phyloP scores from a whole-genome alignment of 495 filamentous ascomycete species.

The Bathelium albidoporum region DNA sequence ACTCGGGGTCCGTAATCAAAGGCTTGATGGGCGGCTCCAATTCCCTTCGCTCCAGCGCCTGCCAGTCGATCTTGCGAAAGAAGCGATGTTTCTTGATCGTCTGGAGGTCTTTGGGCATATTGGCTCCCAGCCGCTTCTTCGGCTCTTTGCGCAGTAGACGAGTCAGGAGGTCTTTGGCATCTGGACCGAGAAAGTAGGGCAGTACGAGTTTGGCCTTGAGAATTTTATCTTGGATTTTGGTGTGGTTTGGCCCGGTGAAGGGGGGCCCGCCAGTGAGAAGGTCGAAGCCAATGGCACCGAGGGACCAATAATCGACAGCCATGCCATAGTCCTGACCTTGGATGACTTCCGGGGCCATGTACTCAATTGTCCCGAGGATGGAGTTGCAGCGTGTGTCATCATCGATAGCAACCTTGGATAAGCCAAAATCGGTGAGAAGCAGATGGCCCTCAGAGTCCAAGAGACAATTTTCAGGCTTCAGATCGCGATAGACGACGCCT shows the following conservation, averaged over 20 bases:
- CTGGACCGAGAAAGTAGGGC: conserved; percentile 77
- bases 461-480: conserved; percentile 97
- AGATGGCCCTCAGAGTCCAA: conserved; percentile 86
- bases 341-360: conserved; percentile 97
- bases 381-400: conserved; percentile 67
- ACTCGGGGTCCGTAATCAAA: conserved; percentile 83
- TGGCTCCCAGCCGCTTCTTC: conserved; percentile 71
- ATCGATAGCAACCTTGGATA: conserved; percentile 87
- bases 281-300: conserved; percentile 85
- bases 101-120: conserved; percentile 76
- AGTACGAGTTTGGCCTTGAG: conserved; percentile 76
- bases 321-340: conserved; percentile 76
- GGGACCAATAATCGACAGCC: conserved; percentile 96
- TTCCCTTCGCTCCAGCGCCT: conserved; percentile 63
- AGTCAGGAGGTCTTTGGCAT: conserved; percentile 87
- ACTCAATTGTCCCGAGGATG: conserved; percentile 86
- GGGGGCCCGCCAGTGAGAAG: conserved; percentile 83
- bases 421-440: conserved; percentile 90
- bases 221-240: conserved; percentile 89
- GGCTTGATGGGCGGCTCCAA: conserved; percentile 79
- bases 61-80: conserved; percentile 95
- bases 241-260: conserved; percentile 79
- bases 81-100: conserved; percentile 90
- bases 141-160: conserved; percentile 86
- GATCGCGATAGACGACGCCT: conserved; percentile 89